Conservation (phyloP, 2,329 filamentous ascomycete species). For the Alternaria brassicicola region DNA sequence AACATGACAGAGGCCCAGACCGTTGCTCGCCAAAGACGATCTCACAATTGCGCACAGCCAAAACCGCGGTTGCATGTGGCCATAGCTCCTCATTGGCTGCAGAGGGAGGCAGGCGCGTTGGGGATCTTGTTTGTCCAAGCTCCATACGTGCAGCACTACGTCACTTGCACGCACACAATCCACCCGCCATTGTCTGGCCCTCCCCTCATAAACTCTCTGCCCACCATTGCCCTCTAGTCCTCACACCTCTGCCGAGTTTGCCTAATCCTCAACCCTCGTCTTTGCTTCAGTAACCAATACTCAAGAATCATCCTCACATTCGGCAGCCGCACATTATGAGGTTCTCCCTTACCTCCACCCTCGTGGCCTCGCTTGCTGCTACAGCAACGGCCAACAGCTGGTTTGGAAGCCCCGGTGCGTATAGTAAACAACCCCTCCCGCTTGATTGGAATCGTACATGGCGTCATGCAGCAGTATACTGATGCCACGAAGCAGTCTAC, state of each 20-base stretch:
- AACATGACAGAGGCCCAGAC: slow-evolving; percentile 7
- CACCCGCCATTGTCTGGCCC: slow-evolving; percentile 31
- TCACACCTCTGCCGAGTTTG: slow-evolving; percentile 16
- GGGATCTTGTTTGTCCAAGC: slow-evolving; percentile 27
- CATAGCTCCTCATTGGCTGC: slow-evolving; percentile 31
- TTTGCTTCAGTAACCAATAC: slow-evolving; percentile 31
- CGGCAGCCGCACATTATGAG: slow-evolving; percentile 66
- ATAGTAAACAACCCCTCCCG: slow-evolving; percentile 25
- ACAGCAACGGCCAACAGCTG: slow-evolving; percentile 78
- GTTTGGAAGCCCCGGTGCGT: slow-evolving; percentile 84
- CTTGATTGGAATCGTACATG: background rate
- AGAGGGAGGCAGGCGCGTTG: slow-evolving; percentile 23
- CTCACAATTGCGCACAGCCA: slow-evolving; percentile 28
- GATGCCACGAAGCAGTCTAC: slow-evolving; percentile 68
- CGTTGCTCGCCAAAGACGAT: slow-evolving; percentile 20
- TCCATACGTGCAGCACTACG: slow-evolving; percentile 38
- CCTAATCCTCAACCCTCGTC: slow-evolving; percentile 9
- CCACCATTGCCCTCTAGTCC: slow-evolving; percentile 17
- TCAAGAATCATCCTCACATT: slow-evolving; percentile 14
- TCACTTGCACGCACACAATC: slow-evolving; percentile 29
- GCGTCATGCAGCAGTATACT: slow-evolving; percentile 18
- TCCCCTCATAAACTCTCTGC: slow-evolving; percentile 35
- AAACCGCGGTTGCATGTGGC: slow-evolving; percentile 21
- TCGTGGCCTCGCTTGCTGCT: slow-evolving; percentile 74
- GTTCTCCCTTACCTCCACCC: slow-evolving; percentile 70